Evolutionary conservation across 2,329 filamentous ascomycete species (phyloP).

Genomic region (Fusarium sp.): DNA sequence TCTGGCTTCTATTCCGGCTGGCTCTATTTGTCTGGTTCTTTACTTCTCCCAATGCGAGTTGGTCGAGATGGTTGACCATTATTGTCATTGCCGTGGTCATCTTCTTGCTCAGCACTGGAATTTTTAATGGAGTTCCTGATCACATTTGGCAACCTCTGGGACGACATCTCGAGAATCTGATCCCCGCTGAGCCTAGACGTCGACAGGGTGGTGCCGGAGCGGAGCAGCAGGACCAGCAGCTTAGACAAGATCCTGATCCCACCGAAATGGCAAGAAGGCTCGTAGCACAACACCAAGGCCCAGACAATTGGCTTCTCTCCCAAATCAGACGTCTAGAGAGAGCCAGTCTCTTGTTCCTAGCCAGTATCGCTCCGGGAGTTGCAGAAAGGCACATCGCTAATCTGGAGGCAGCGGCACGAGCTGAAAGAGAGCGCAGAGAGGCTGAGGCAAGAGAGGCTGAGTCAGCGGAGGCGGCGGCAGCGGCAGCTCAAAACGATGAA

Average conservation of each 20-base stretch:
- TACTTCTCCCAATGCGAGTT: conserved; percentile 66
- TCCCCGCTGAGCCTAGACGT: conserved; percentile 60
- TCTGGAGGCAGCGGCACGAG: conserved; percentile 63
- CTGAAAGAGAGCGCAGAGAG: conserved; percentile 57
- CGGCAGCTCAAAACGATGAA: conserved; percentile 37
- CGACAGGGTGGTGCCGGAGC: conserved; percentile 37
- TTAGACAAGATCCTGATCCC: conserved; percentile 55
- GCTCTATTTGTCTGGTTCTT: conserved; percentile 73
- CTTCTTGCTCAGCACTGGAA: conserved; percentile 69
- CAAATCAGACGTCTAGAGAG: conserved; percentile 67
- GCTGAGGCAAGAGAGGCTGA: conserved; percentile 51
- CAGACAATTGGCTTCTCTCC: conserved; percentile 47
- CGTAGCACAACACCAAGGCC: conserved; percentile 53
- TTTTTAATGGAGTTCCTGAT: conserved; percentile 66
- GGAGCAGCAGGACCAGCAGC: conserved; percentile 36
- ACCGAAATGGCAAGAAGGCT: conserved; percentile 65
- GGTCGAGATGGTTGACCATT: conserved; percentile 68
- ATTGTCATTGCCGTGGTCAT: conserved; percentile 64
- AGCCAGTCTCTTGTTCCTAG: conserved; percentile 70
- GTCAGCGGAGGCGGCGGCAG: conserved; percentile 44
- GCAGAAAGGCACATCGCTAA: conserved; percentile 73
- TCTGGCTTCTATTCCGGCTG: conserved; percentile 71
- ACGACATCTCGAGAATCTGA: conserved; percentile 68
- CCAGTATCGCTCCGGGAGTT: conserved; percentile 73
- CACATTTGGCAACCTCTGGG: conserved; percentile 67